Conservation (phyloP, 2,329 filamentous ascomycete genomes). For the Colletotrichum costaricense region DNA sequence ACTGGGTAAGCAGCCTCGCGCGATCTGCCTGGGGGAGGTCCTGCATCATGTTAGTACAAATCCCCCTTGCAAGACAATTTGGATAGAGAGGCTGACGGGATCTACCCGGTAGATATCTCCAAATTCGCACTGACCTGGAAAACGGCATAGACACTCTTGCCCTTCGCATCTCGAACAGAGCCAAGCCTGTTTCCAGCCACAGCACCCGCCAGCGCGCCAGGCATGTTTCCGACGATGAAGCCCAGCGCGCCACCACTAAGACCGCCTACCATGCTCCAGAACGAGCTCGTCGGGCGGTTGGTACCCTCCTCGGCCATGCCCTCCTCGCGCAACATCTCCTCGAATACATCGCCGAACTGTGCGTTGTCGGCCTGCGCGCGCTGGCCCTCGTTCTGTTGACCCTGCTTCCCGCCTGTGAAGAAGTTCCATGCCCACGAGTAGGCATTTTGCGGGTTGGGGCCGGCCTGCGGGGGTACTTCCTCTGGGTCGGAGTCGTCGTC, state of each 20-base stretch:
- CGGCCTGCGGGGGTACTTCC: constrained; percentile 37
- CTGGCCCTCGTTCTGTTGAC: constrained; percentile 46
- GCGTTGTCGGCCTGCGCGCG: constrained; percentile 73
- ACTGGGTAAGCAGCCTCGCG: constrained; percentile 81
- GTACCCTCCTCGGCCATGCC: constrained; percentile 80
- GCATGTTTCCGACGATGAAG: constrained; percentile 94
- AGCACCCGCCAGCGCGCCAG: constrained; percentile 87
- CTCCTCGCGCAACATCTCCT: constrained; percentile 91
- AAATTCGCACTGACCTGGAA: constrained; percentile 67
- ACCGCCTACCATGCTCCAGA: constrained; percentile 90
- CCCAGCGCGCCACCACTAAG: constrained; percentile 90
- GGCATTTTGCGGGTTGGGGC: constrained; percentile 51
- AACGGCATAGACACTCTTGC: constrained; percentile 94
- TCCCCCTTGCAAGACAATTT: neutral
- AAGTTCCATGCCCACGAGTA: constrained; percentile 85
- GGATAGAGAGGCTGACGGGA: constrained; percentile 20
- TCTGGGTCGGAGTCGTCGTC: constrained; percentile 47
- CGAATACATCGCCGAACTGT: constrained; percentile 89
- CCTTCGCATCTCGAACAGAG: constrained; percentile 86
- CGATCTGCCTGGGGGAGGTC: constrained; percentile 87
- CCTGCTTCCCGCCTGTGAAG: constrained; percentile 59
- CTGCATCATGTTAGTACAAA: constrained; percentile 48
- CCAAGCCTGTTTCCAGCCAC: constrained; percentile 95
- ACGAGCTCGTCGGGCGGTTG: constrained; percentile 72
- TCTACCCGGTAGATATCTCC: constrained; percentile 28